These are phyloP conservation scores for Favolaschia claudopus DNA, from an alignment of 768 basidiomycete species.

Conservation along the genomic window DNA sequence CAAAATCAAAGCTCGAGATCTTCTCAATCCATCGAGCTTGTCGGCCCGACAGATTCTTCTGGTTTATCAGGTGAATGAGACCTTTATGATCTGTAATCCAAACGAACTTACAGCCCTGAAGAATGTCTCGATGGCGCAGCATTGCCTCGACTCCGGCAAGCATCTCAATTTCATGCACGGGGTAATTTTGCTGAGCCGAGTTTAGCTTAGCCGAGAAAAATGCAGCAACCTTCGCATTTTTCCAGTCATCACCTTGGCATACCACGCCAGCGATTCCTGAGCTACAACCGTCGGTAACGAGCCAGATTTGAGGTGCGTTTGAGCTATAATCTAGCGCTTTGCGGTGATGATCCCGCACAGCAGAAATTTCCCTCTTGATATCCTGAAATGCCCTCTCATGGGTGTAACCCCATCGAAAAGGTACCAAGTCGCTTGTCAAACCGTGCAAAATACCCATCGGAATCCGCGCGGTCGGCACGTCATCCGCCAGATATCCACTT, in stretches of 20 bases:
- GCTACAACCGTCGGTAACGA: conserved; percentile 34
- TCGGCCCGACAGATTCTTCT: conserved; percentile 8
- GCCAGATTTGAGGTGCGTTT: conserved; percentile 25
- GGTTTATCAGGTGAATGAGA: not conserved
- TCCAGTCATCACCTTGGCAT: conserved; percentile 26
- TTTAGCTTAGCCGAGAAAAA: conserved; percentile 34
- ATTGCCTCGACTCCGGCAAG: conserved; percentile 9
- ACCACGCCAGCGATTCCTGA: conserved; percentile 27
- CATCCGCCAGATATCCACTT: conserved; percentile 33
- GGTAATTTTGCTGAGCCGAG: conserved; percentile 1
- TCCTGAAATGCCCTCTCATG: conserved; percentile 19
- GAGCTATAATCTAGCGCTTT: conserved; percentile 32
- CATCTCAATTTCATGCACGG: conserved; percentile 37
- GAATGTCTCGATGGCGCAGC: conserved; percentile 10
- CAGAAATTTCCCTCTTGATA: not conserved
- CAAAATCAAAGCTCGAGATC: conserved; percentile 14
- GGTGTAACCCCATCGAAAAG: conserved; percentile 7
- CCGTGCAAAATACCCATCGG: conserved; percentile 34
- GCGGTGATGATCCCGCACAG: conserved; percentile 29
- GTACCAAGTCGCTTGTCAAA: not conserved
- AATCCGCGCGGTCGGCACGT: conserved; percentile 30
- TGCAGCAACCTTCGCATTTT: conserved; percentile 19
- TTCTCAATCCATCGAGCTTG: conserved; percentile 20
- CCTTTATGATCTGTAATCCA: conserved; percentile 15
- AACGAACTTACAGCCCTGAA: conserved; percentile 5